Percentiles rank a stretch among this genome's conserved stretches.
These are phyloP conservation scores for Backusella circina DNA, from an alignment of 192 early-diverging fungal genomes.

Conservation along the genomic window DNA sequence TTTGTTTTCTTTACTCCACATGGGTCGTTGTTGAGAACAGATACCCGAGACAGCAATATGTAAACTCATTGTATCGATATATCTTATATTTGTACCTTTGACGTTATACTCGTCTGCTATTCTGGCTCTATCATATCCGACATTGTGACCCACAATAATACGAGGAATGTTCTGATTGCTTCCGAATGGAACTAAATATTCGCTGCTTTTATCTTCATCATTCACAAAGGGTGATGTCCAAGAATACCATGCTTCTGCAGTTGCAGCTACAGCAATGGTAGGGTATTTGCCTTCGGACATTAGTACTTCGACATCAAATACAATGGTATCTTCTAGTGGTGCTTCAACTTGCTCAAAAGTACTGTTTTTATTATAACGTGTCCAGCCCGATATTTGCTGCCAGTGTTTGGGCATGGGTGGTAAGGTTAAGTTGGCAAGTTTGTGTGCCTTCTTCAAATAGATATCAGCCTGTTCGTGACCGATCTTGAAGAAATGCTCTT, in stretches of 20 bases:
- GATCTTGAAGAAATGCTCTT: slow-evolving; percentile 76
- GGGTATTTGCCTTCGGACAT: slow-evolving; percentile 67
- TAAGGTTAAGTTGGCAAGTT: slow-evolving; percentile 33
- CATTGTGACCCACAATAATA: slow-evolving; percentile 86
- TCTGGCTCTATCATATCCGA: slow-evolving; percentile 87
- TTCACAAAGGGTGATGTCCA: slow-evolving; percentile 87
- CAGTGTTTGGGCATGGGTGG: slow-evolving; percentile 54
- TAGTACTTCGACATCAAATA: slow-evolving; percentile 87
- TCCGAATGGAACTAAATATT: slow-evolving; percentile 68
- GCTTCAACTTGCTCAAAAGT: slow-evolving; percentile 35
- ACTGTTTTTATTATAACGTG: slow-evolving; percentile 59
- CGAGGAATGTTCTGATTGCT: slow-evolving; percentile 22
- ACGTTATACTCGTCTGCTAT: slow-evolving; percentile 82
- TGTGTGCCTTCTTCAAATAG: slow-evolving; percentile 50
- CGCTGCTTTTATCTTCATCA: slow-evolving; percentile 38
- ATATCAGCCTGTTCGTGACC: slow-evolving; percentile 61
- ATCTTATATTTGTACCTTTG: slow-evolving; percentile 53
- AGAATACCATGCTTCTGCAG: slow-evolving; percentile 78
- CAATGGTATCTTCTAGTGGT: slow-evolving; percentile 62
- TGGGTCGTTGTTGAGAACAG: slow-evolving; percentile 81
- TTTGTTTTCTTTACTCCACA: slow-evolving; percentile 75
- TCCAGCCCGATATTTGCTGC: slow-evolving; percentile 72
- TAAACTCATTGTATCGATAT: slow-evolving; percentile 91
- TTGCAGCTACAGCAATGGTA: slow-evolving; percentile 77
- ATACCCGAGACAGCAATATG: slow-evolving; percentile 88